Evolutionary conservation across 805 yeast species (phyloP), one percentile per base, ranked within the genome.

Genomic region (Candida boidinii): DNA sequence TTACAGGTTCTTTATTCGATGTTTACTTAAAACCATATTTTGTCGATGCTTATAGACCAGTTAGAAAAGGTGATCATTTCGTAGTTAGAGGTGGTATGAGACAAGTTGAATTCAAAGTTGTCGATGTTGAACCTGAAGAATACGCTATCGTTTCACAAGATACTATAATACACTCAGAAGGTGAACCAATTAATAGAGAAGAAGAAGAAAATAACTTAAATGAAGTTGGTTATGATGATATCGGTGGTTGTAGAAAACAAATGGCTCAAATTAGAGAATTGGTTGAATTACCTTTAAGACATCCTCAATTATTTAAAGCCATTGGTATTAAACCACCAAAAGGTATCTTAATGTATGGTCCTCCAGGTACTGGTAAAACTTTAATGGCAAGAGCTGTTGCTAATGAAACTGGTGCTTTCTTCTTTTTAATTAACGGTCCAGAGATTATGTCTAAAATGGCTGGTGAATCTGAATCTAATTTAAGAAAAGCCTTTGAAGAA

Each of bases 391-490:
- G 98, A 59, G 98, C 98, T n/a, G 98, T 92, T 33, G 98, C 98
- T 30, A 92, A 92, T 52, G 98, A 92, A 64, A 92, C 98, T 17
- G 98, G 98, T 54, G 98, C 98, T 2, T 92, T 92, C 60, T 92
- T 92, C 75, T 92, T 92, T 60, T 73, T 92, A 51, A 92, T 92
- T 61, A 92, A 92, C 57, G 98, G 98, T 62, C 98, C 98, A 8
- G 98, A 92, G 64, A 94, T 92, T 54, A 92, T 92, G 98, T 88
- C 97, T 35, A 92, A 92, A 66, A 92, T 92, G 98, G 98, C 98
- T 33, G 98, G 98, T 69, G 98, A 92, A 66, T 84, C 95, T 13
- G 98, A 92, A 67, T 83, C 95, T 23, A 92, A 92, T 54, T 70
- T 92, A 60, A 79, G 98, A 69, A 88, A 88, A 64, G 98, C 98